A percentile compares a stretch with the other conserved stretches of the same genome.
Conservation (phyloP, 495 filamentous ascomycete species). For the Chaetomium cochliodes region DNA sequence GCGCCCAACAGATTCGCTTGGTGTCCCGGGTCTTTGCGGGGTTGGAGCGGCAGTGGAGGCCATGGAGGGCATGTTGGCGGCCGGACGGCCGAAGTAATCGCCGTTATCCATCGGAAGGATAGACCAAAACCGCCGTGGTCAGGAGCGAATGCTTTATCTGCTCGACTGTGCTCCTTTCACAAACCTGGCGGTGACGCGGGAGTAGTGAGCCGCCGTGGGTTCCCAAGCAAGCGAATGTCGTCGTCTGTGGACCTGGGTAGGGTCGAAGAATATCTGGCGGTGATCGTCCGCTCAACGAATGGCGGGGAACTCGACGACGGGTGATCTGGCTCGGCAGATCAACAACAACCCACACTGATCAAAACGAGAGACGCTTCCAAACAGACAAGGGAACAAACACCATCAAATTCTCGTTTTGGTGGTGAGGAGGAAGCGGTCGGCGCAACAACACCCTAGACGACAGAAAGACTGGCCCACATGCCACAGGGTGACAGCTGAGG, state of each 20-base stretch:
- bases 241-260: not conserved
- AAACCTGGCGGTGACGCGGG: no score
- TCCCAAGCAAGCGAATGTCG: not conserved
- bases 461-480: not conserved
- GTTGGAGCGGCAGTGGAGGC: constrained; percentile 37
- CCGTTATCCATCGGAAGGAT: constrained; percentile 26
- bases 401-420: not conserved
- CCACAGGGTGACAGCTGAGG: constrained; percentile 1
- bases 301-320: not conserved
- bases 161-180: no score
- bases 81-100: constrained; percentile 21
- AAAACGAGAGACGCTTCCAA: constrained; percentile 15
- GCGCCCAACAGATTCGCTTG: constrained; percentile 36
- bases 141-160: not conserved
- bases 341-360: not conserved
- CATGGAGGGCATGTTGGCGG: constrained; percentile 21
- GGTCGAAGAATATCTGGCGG: not conserved
- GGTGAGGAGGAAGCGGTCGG: not conserved
- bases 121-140: not conserved
- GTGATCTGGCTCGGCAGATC: not conserved
- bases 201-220: not conserved
- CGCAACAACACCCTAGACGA: not conserved
- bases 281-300: constrained; percentile 1
- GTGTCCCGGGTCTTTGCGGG: constrained; percentile 41
- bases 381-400: not conserved